Base-by-base conservation (phyloP, 148 eudicot genomes). In the Suaeda aralocaspica region DNA sequence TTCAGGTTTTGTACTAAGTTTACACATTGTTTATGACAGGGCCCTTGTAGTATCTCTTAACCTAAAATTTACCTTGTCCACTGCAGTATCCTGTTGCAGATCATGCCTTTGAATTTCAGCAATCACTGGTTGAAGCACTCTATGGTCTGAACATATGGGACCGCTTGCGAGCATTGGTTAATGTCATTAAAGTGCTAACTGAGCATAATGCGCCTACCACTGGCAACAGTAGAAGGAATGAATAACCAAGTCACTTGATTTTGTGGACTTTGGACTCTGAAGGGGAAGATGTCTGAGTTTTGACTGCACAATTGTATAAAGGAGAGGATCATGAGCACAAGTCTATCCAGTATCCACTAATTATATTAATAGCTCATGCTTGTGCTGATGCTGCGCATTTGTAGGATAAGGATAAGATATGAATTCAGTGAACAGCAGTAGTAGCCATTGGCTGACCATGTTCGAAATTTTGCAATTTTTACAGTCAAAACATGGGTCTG, bases 121-220 rank as follows among this genome's bases (percentile, higher is more conserved):
- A 89, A 71, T 91, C 90, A 1, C 88, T 94, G 42, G 96, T 94
- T 44, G 96, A 91, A 83, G 87, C 92, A 34, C 80, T 94, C 4
- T 94, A 91, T 53, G 96, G 97, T 19, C 63, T 91, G 70, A 87
- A 86, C 77, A 74, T 94, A 42, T 91, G 96, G 99, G 99, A 91
- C 42, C 96, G 99, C 33, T 70, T 91, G 33, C 82, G 96, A 67
- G 96, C 99, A 26, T 75, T 94, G 82, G 90, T 86, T 30, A 80
- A 81, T 42, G 98, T 91, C 61, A 56, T 91, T 30, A 94, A 89
- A 69, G 79, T 85, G 22, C 72, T 91, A 29, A 78, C 91, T 5
- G 97, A 94, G 45, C 87, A 85, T 15, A 82, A 76, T 39, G 21
- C 89, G 30, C 64, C 83, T 7, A 69, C 25, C 34, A 72, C 80